Base-by-base conservation (phyloP, 345 rosid species). In the Melaleuca alternifolia region DNA sequence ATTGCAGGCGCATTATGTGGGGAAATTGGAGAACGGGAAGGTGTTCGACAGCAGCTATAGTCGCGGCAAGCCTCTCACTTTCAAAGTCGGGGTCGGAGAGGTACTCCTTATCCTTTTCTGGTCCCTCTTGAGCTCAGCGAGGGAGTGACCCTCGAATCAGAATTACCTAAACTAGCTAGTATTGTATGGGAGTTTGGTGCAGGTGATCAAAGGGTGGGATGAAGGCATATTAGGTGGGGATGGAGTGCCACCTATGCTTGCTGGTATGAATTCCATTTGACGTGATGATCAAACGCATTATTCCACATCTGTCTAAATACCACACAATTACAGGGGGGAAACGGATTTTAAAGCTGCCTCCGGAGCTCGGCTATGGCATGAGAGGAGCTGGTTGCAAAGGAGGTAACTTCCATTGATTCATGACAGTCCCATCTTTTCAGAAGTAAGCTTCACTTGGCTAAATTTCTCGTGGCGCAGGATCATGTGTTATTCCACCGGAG, bases 181-280 rank as follows among this genome's bases (percentile, higher is more conserved):
- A 1, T 10, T 37, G 81, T 37, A 37, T 18, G 81, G 1, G 46
- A 56, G 56, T n/a, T 51, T 50, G 33, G 33, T 24, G 86, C 57
- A 97, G 99, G 98, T 96, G 54, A 97, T 97, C 37, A 94, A 89
- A 91, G 98, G 98, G 46, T 97, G 99, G 99, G 98, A 97, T 76
- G 92, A 91, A 87, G 99, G 99, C 18, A 96, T 97, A 77, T 50
- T 95, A 57, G 98, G 98, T 57, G 94, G 96, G 85, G 96, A 96
- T 62, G 98, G 97, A 84, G 84, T 97, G 89, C 96, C 98, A 90
- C 95, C 98, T 2, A 95, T 97, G 99, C 96, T 93, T 87, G 93
- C 96, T 0, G 98, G 98, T 97, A 94, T 50, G 85, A 5, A 7
- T 20, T 44, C 57, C 54, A 30, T 83, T 53, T 41, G 44, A 28